These are phyloP conservation scores for Tolypocladium amazonense DNA, from an alignment of 2,329 filamentous ascomycete genomes.

Conservation along the genomic window DNA sequence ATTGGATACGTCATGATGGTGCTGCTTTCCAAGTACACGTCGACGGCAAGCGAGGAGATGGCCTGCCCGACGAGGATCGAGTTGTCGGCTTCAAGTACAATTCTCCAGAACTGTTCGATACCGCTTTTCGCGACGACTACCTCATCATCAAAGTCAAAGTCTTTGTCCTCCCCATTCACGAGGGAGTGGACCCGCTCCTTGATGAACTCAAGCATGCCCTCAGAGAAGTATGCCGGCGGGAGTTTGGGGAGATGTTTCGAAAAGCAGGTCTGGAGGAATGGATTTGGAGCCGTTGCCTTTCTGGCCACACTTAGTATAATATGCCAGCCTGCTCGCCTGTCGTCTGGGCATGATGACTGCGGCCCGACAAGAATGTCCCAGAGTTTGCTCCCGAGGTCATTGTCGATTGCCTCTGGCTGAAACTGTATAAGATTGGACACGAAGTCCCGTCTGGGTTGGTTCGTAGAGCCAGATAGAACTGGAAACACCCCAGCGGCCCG, in stretches of 20 bases:
- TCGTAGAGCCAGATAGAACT: constrained; percentile 37
- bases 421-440: constrained; percentile 47
- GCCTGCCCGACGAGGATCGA: constrained; percentile 56
- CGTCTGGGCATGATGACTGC: constrained; percentile 44
- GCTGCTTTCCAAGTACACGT: constrained; percentile 56
- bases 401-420: constrained; percentile 50
- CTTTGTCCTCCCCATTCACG: constrained; percentile 28
- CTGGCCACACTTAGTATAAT: constrained; percentile 42
- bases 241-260: constrained; percentile 46
- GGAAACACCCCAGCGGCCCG: constrained; percentile 25
- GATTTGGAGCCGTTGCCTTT: constrained; percentile 35
- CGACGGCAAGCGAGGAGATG: constrained; percentile 57
- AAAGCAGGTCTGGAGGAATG: constrained; percentile 45
- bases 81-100: constrained; percentile 60
- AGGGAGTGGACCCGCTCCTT: constrained; percentile 37
- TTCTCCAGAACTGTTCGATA: constrained; percentile 70
- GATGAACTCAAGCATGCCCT: constrained; percentile 53
- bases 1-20: constrained; percentile 39
- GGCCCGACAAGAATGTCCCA: constrained; percentile 67
- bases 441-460: constrained; percentile 44
- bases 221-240: constrained; percentile 46
- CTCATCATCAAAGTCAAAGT: constrained; percentile 39
- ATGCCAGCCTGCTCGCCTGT: constrained; percentile 60
- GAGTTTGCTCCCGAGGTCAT: constrained; percentile 50
- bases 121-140: constrained; percentile 40